These are phyloP conservation scores for Linaria vulgaris DNA, from an alignment of 257 asterid species.

Conservation along the genomic window DNA sequence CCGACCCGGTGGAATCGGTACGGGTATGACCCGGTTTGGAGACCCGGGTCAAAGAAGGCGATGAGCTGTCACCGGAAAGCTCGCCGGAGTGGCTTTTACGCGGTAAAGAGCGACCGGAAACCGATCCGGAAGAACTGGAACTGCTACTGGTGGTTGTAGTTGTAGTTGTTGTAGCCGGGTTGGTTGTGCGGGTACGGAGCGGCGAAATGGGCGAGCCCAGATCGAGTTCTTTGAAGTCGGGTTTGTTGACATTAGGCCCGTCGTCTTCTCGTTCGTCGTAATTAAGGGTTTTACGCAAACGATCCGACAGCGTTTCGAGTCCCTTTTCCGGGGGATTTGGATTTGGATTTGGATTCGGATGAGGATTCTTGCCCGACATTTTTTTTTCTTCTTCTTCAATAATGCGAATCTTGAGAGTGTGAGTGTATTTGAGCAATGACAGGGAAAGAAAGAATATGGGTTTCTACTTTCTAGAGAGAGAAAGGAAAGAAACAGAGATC, in stretches of 20 bases:
- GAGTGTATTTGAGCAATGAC: conserved; percentile 24
- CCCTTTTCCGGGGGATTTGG: conserved; percentile 12
- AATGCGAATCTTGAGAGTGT: too few species aligned
- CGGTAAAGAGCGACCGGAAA: conserved; percentile 50
- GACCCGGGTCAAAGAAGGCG: conserved; percentile 42
- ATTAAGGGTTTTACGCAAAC: conserved; percentile 41
- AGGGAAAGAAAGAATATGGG: conserved; percentile 23
- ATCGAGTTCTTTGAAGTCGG: conserved; percentile 77
- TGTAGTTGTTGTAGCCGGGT: conserved; percentile 25
- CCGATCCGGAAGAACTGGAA: conserved; percentile 86
- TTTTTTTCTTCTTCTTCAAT: too few species aligned
- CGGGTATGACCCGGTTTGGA: conserved; percentile 48
- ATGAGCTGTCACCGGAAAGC: conserved; percentile 53
- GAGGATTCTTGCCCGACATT: conserved; percentile 41
- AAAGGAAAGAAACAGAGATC: conserved; percentile 20
- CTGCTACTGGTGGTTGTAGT: conserved; percentile 55
- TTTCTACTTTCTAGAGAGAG: conserved; percentile 25
- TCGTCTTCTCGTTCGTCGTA: conserved; percentile 31
- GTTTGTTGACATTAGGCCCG: conserved; percentile 52
- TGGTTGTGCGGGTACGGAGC: conserved; percentile 42
- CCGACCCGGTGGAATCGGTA: conserved; percentile 62
- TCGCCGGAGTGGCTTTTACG: conserved; percentile 66
- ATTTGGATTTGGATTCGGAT: too few species aligned
- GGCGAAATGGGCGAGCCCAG: conserved; percentile 78
- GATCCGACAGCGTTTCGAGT: conserved; percentile 55